Conservation (phyloP, 208 protist genomes). For the Acanthamoeba lenticulata region DNA sequence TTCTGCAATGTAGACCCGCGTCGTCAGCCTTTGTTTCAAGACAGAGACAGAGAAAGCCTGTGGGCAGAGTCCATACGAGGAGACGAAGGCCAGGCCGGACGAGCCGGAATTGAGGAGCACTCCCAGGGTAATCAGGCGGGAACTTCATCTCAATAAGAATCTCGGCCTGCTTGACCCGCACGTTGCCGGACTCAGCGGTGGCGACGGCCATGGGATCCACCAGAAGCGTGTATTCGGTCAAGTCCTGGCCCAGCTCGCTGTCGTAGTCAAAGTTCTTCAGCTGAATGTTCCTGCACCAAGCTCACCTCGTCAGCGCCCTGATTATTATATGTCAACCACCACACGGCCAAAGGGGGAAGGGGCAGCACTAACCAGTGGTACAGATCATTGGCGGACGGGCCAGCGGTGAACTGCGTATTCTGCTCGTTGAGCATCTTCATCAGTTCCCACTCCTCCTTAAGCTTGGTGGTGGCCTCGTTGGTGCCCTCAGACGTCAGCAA, state of each 20-base stretch:
- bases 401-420: not conserved
- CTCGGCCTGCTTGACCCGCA: slow-evolving; percentile 21
- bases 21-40: too few species aligned
- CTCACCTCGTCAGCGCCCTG: not conserved
- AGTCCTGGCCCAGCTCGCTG: slow-evolving; percentile 45
- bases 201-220: slow-evolving; percentile 42
- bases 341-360: not conserved
- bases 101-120: slow-evolving; percentile 23
- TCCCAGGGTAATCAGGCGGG: slow-evolving; percentile 28
- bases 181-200: not conserved
- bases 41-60: too few species aligned
- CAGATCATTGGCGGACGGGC: slow-evolving; percentile 51
- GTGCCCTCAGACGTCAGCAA: slow-evolving; percentile 50
- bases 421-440: slow-evolving; percentile 46
- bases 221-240: slow-evolving; percentile 50
- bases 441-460: slow-evolving; percentile 33
- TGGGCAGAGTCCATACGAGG: not conserved
- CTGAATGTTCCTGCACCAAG: not conserved
- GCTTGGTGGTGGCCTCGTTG: not conserved
- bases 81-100: slow-evolving; percentile 3
- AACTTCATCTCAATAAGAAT: slow-evolving; percentile 65
- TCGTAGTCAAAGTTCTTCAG: slow-evolving; percentile 61
- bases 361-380: not conserved
- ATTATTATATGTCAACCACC: not conserved
- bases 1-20: slow-evolving; percentile 18